phyloP scores from a whole-genome alignment of 192 early-diverging fungal genomes.

The Coemansia sp. region DNA sequence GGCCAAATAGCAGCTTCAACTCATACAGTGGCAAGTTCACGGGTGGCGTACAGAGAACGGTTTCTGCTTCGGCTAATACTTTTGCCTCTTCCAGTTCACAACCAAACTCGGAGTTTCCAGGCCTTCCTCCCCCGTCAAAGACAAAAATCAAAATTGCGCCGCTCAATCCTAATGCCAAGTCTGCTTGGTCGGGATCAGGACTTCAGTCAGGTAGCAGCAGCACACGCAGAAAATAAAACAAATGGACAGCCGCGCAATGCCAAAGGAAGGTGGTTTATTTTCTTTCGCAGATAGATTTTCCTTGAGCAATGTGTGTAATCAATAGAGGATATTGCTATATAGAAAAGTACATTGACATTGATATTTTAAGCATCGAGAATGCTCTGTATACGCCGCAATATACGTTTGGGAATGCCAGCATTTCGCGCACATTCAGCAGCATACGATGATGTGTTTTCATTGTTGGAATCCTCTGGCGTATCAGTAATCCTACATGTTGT shows the following conservation, averaged over 20 bases:
- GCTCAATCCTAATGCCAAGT: slow-evolving; percentile 27
- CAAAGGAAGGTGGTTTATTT: slow-evolving; percentile 39
- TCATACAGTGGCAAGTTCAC: slow-evolving; percentile 30
- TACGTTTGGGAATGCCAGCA: slow-evolving; percentile 24
- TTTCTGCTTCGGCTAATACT: background rate
- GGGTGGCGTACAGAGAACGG: background rate
- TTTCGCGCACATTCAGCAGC: slow-evolving; percentile 26
- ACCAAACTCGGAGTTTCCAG: slow-evolving; percentile 26
- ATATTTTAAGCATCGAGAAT: slow-evolving; percentile 1
- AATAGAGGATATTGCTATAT: background rate
- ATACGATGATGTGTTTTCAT: background rate
- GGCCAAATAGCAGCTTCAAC: slow-evolving; percentile 3
- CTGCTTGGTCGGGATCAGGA: slow-evolving; percentile 30
- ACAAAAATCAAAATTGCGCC: slow-evolving; percentile 21
- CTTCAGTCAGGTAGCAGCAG: background rate
- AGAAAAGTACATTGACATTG: background rate
- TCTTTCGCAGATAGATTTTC: slow-evolving; percentile 12
- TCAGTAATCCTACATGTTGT: background rate
- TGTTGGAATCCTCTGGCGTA: background rate
- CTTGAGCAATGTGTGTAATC: background rate
- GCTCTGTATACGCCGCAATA: slow-evolving; percentile 17
- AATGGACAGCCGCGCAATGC: slow-evolving; percentile 8
- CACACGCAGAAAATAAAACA: slow-evolving; percentile 4
- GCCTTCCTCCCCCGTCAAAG: slow-evolving; percentile 23
- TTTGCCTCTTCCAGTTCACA: background rate